Evolutionary conservation across 768 basidiomycete species (phyloP).

Genomic region (Lactarius quietus): DNA sequence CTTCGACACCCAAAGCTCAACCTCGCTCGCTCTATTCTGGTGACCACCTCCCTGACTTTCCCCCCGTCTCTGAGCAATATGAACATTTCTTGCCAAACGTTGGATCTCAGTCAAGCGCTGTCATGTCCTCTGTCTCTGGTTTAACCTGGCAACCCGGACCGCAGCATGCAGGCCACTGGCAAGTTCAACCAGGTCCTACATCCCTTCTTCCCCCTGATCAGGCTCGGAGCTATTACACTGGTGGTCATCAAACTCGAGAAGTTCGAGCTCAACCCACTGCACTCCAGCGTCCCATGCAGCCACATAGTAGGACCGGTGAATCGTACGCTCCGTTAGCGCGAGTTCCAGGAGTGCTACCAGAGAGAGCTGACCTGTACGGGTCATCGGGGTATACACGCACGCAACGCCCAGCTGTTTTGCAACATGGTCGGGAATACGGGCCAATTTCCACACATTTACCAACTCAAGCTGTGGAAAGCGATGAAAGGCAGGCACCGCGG

Average conservation of each 20-base stretch:
- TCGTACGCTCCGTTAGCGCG: not conserved
- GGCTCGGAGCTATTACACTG: conserved; percentile 17
- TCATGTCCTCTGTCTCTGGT: not conserved
- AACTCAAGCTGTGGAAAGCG: not conserved
- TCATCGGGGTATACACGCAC: not conserved
- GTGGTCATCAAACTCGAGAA: conserved; percentile 6
- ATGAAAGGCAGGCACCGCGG: not conserved
- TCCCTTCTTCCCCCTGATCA: conserved; percentile 28
- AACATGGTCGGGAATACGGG: not conserved
- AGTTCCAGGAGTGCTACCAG: not conserved
- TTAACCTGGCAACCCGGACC: conserved; percentile 15
- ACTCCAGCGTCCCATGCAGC: not conserved
- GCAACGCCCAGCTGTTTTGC: not conserved
- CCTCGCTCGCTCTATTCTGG: conserved; percentile 1
- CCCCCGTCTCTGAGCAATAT: not conserved
- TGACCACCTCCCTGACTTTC: not conserved
- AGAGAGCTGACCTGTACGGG: conserved; percentile 4
- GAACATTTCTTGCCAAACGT: not conserved
- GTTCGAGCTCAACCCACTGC: not conserved
- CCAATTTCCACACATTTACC: not conserved
- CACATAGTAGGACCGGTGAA: not conserved
- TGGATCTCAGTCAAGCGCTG: not conserved
- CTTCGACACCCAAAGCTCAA: conserved; percentile 3
- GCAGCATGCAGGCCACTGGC: conserved; percentile 10
- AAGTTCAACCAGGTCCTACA: conserved; percentile 17